Base-by-base conservation (phyloP, 306 rosid species). In the Ceratonia siliqua region DNA sequence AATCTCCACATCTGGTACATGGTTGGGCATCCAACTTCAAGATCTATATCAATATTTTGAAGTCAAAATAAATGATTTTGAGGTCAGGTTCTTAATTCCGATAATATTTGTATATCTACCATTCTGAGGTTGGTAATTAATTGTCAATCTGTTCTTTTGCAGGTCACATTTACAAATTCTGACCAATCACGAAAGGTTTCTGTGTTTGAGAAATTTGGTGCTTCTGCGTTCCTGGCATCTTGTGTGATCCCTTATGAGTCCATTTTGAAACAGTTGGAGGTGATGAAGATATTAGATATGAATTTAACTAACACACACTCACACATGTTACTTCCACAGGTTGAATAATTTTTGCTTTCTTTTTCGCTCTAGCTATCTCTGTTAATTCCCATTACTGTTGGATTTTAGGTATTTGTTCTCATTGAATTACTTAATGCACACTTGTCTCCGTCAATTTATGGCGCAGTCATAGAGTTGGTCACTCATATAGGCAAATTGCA, bases 211-310 rank as follows among this genome's bases (percentile, higher is more conserved):
- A 86, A 90, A 72, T 84, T 85, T 66, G 52, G 71, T 68, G 76
- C 85, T 78, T 83, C 97, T 27, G 63, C 86, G 24, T 78, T 84
- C 65, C 58, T 91, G 56, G 86, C 87, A 50, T 70, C 68, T 78
- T 91, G 90, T 76, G 42, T 85, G 78, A 86, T 94, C 73, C 81
- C 87, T 10, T 88, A 91, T 54, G 93, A 91, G 79, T 82, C 96
- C 64, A 76, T 83, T 69, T 70, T 78, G 80, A 90, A 87, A 80
- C 93, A 85, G 81, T 78, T 94, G 75, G 91, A 94, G 98, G 98
- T 92, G 84, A 59, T 81, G 70, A 22, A 32, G 42, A 49, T 50
- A 27, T 68, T 53, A 46, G 6, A 68, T 50, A 46, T 38, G 36
- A 59, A 36, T 39, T 45, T 20, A 55, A 64, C 41, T 53, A n/a